Conservation (phyloP, 345 rosid species). For the Erodium maritimum region DNA sequence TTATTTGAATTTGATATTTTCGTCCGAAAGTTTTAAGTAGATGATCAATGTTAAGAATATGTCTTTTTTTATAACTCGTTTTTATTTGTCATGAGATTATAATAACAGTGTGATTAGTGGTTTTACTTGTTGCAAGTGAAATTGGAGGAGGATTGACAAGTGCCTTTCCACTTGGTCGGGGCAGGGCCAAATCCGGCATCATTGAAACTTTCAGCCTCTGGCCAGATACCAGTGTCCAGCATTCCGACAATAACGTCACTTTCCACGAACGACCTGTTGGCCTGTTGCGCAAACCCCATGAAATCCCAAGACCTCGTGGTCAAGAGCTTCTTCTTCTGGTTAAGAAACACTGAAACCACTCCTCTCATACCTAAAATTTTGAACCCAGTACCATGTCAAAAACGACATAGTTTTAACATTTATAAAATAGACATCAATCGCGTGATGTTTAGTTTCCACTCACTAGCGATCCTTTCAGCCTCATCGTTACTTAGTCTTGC, state of each 20-base stretch:
- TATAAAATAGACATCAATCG: no score
- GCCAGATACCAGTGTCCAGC: slow-evolving; percentile 46
- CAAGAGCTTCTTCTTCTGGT: slow-evolving; percentile 28
- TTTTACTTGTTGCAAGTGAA: slow-evolving; percentile 45
- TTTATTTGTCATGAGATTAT: no score
- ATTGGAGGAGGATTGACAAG: slow-evolving; percentile 23
- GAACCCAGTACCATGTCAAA: not conserved
- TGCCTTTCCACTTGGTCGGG: slow-evolving; percentile 43
- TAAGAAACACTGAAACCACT: slow-evolving; percentile 49
- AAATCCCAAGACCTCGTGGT: slow-evolving; percentile 52
- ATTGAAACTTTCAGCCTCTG: slow-evolving; percentile 30
- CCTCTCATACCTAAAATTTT: slow-evolving; percentile 26
- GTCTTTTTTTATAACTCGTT: no score
- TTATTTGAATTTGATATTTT: no score
- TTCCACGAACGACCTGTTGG: slow-evolving; percentile 18
- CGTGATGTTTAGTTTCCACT: not conserved
- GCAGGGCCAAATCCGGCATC: slow-evolving; percentile 34
- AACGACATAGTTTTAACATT: no score
- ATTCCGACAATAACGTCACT: slow-evolving; percentile 32
- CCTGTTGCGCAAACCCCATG: slow-evolving; percentile 31
- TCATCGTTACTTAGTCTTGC: slow-evolving; percentile 31
- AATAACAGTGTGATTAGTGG: not conserved
- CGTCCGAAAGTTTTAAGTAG: no score
- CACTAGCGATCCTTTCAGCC: slow-evolving; percentile 15
- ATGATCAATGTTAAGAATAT: no score